Conservation (phyloP, 306 rosid species). For the Lupinus albus region DNA sequence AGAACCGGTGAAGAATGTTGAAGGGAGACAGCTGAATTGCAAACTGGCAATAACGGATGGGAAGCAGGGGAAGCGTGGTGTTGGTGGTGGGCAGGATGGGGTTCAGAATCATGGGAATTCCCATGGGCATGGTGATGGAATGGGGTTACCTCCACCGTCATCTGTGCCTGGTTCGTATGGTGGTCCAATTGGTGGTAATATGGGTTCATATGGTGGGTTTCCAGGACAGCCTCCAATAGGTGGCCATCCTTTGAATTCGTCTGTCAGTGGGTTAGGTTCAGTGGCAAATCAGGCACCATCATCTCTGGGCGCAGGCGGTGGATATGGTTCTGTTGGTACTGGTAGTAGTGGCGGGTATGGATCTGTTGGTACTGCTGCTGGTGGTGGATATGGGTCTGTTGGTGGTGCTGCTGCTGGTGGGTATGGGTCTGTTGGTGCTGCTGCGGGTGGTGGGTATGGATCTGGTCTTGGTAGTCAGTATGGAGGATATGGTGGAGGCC, state of each 20-base stretch:
- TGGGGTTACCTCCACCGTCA: slow-evolving; percentile 48
- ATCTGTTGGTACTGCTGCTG: too few species aligned
- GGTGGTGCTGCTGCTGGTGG: too few species aligned
- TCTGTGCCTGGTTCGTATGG: slow-evolving; percentile 67
- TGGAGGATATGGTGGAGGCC: slow-evolving; percentile 61
- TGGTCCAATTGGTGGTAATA: slow-evolving; percentile 49
- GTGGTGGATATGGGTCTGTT: too few species aligned
- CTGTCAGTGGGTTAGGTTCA: slow-evolving; percentile 51
- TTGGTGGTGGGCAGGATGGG: slow-evolving; percentile 48
- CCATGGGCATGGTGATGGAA: slow-evolving; percentile 42
- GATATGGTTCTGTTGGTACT: too few species aligned
- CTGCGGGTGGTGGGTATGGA: slow-evolving; percentile 59
- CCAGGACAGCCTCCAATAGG: slow-evolving; percentile 66
- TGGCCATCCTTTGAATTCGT: slow-evolving; percentile 59
- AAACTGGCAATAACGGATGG: slow-evolving; percentile 79
- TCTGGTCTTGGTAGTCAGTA: slow-evolving; percentile 65
- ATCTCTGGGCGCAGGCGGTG: slow-evolving; percentile 41
- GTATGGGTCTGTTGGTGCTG: too few species aligned
- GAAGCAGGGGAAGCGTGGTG: slow-evolving; percentile 74
- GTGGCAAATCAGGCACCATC: slow-evolving; percentile 60
- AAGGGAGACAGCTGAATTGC: slow-evolving; percentile 80
- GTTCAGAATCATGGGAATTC: slow-evolving; percentile 56
- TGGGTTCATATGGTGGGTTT: slow-evolving; percentile 76
- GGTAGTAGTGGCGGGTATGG: too few species aligned
- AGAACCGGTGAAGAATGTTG: slow-evolving; percentile 83